These are phyloP conservation scores for Fistulifera pelliculosa DNA, from an alignment of 108 stramenopile genomes.

Conservation along the genomic window DNA sequence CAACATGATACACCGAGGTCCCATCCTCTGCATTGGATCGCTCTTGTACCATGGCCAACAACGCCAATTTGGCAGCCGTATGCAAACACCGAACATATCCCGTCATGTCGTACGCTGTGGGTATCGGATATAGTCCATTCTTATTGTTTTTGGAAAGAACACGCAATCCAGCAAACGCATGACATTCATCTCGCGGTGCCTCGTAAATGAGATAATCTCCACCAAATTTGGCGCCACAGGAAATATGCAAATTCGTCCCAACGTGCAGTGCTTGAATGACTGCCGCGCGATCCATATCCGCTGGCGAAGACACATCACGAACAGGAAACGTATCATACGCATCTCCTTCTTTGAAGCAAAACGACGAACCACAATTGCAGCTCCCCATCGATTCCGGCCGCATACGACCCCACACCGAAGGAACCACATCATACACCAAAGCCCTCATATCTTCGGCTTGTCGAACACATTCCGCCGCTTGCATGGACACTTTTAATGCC, in stretches of 20 bases:
- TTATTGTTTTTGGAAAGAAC: constrained; percentile 23
- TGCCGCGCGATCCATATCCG: constrained; percentile 18
- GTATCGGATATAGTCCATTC: neutral
- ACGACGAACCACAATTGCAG: neutral
- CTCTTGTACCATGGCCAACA: constrained; percentile 50
- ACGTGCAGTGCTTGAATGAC: constrained; percentile 47
- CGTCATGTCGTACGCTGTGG: constrained; percentile 64
- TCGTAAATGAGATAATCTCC: constrained; percentile 80
- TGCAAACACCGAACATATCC: constrained; percentile 75
- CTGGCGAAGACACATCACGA: constrained; percentile 8
- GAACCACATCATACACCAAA: constrained; percentile 64
- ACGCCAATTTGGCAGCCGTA: constrained; percentile 76
- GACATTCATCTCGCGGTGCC: constrained; percentile 59
- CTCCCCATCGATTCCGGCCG: constrained; percentile 19
- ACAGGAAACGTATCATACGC: constrained; percentile 7
- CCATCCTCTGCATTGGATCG: neutral
- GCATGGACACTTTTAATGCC: constrained; percentile 58
- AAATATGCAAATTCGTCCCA: constrained; percentile 39
- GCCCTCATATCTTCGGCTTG: constrained; percentile 55
- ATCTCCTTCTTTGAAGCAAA: neutral
- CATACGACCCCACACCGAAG: constrained; percentile 61
- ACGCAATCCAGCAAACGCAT: constrained; percentile 85
- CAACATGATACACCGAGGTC: constrained; percentile 1
- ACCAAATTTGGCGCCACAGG: constrained; percentile 83
- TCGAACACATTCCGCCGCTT: constrained; percentile 43